Evolutionary conservation across 2,329 filamentous ascomycete species (phyloP), one percentile per base, ranked within the genome.

Genomic region (Thermomyces lanuginosus): DNA sequence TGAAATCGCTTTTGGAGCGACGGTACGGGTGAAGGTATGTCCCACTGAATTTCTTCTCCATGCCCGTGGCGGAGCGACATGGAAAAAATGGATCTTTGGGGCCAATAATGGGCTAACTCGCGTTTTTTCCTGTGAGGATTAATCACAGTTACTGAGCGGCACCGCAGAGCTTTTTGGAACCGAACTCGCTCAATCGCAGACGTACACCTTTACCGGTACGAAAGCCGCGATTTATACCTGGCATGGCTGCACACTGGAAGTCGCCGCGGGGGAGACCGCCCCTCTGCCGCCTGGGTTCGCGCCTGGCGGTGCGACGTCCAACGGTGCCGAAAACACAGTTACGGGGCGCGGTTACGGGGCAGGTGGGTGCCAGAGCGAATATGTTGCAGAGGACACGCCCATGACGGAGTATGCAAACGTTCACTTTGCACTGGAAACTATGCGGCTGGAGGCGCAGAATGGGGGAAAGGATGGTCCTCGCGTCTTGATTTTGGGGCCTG

Each of bases 91-190:
- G n/a, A n/a, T n/a, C n/a, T n/a, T n/a, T n/a, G n/a, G n/a, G n/a
- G 12, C 9, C 9, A 12, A 29, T 21, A 12, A 3, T 19, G 21
- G 6, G 27, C 27, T 29, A 18, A 27, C 11, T 12, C 5, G 16
- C 12, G 9, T 11, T 12, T 20, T 20, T n/a, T 11, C 12, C 10
- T 23, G 22, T 19, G 23, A 30, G 22, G 16, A 6, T 17, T 19
- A 8, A 6, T 24, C 22, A 16, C 26, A 83, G 59, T 63, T 95
- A 14, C 56, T 81, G 30, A 71, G 67, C 17, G 89, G 89, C 34
- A 82, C 76, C 1, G 89, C 86, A 25, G 89, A 98, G 53, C 72
- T 92, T 45, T 92, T 95, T 48, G 89, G 89, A 47, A 84, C 86
- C 29, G 89, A 98, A 57, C 76, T 98, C 22, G 83, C 83, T 7